Evolutionary conservation across 2,329 filamentous ascomycete species (phyloP).

Genomic region (Moelleriella libera): DNA sequence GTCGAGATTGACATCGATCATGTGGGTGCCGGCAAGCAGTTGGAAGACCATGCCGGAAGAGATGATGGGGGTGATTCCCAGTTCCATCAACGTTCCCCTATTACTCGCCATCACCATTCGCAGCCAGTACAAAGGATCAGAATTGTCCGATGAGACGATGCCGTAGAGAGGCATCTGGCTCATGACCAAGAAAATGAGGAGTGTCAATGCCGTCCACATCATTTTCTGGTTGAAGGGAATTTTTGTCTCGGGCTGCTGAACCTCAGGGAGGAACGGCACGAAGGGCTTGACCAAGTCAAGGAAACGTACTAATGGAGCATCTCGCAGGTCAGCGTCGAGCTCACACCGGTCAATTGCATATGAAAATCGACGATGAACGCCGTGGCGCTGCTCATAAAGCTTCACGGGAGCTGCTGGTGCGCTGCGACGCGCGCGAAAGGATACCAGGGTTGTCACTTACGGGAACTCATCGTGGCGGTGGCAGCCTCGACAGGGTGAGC

Average conservation of each 20-base stretch:
- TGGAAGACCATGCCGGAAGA: conserved; percentile 99
- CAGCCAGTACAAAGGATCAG: conserved; percentile 98
- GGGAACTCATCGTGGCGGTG: conserved; percentile 37
- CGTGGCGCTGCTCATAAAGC: conserved; percentile 1
- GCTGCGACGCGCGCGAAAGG: neutral
- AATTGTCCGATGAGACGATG: conserved; percentile 97
- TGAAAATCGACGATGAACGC: neutral
- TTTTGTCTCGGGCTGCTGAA: conserved; percentile 96
- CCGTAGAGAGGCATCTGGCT: conserved; percentile 99
- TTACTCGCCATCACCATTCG: conserved; percentile 99
- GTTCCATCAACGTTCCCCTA: conserved; percentile 86
- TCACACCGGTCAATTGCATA: conserved; percentile 13
- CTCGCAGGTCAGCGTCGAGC: conserved; percentile 12
- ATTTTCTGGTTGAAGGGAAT: conserved; percentile 97
- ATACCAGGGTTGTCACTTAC: conserved; percentile 24
- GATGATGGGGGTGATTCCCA: conserved; percentile 97
- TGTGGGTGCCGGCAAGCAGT: conserved; percentile 96
- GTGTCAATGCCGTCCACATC: conserved; percentile 88
- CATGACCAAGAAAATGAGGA: conserved; percentile 99
- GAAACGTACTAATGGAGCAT: conserved; percentile 63
- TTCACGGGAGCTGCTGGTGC: neutral
- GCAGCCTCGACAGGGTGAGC: conserved; percentile 8
- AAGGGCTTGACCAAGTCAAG: conserved; percentile 99
- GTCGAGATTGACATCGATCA: conserved; percentile 99
- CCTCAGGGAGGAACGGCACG: conserved; percentile 97